These are phyloP conservation scores for Protea cynaroides DNA, from an alignment of 164 flowering plant genomes.

Conservation along the genomic window DNA sequence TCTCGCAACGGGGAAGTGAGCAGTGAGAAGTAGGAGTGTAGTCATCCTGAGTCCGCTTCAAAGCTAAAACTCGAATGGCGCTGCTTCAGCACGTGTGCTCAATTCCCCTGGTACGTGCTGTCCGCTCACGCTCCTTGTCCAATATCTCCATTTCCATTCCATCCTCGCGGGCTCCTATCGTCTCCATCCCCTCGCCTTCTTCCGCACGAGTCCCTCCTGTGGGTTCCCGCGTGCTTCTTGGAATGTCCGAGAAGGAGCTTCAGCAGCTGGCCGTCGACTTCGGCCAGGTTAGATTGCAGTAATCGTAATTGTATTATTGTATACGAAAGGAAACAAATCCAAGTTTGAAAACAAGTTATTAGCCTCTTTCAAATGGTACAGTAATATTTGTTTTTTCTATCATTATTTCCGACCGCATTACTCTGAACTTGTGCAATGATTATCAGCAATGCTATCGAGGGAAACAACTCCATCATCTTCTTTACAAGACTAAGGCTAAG, in stretches of 20 bases:
- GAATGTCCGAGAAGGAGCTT: conserved; percentile 83
- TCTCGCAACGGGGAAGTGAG: no score
- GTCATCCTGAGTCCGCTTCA: no score
- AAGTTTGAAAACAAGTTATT: neutral
- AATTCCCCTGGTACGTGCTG: conserved; percentile 47
- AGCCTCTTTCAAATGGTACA: neutral
- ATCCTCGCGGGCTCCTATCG: neutral
- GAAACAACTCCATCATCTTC: conserved; percentile 75
- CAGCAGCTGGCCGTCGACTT: conserved; percentile 77
- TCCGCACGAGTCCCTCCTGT: conserved; percentile 21
- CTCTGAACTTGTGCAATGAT: neutral
- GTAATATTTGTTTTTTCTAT: neutral
- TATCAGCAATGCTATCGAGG: conserved; percentile 79
- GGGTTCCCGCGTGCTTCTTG: conserved; percentile 67
- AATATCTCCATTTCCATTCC: conserved; percentile 7
- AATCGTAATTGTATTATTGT: no score
- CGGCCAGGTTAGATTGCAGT: conserved; percentile 50
- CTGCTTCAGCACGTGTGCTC: conserved; percentile 42
- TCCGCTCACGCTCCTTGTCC: conserved; percentile 26
- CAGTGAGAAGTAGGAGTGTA: no score
- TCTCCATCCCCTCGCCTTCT: conserved; percentile 9
- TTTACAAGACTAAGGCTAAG: conserved; percentile 76
- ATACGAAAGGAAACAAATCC: no score
- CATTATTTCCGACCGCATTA: neutral
- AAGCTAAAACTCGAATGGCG: conserved; percentile 31